These are phyloP conservation scores for Ceratobasidium papillatum DNA, from an alignment of 1,284 basidiomycete species.

Conservation along the genomic window DNA sequence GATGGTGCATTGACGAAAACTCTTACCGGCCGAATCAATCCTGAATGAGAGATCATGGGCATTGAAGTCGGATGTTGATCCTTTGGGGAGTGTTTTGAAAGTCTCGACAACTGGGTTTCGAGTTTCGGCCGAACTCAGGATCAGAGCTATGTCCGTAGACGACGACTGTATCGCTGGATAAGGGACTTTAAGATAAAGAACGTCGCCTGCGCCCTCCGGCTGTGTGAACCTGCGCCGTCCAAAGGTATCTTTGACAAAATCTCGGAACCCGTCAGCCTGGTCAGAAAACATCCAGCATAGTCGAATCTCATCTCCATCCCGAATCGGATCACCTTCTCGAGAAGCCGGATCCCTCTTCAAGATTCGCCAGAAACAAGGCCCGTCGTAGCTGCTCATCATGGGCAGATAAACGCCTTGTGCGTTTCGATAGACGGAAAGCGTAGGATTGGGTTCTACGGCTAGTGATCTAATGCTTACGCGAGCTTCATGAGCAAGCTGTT, in stretches of 20 bases:
- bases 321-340: conserved; percentile 8
- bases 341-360: conserved; percentile 6
- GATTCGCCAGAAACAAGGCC: conserved; percentile 11
- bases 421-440: conserved; percentile 12
- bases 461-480: conserved; percentile 18
- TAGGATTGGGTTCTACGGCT: neutral
- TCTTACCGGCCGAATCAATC: conserved; percentile 1
- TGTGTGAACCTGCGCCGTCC: conserved; percentile 6
- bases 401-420: conserved; percentile 13
- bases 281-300: conserved; percentile 14
- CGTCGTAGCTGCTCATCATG: conserved; percentile 4
- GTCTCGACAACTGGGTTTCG: neutral
- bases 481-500: conserved; percentile 10
- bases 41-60: conserved; percentile 2
- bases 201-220: neutral
- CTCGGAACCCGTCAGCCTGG: conserved; percentile 9
- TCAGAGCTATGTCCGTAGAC: neutral
- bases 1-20: neutral
- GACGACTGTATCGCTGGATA: conserved; percentile 4
- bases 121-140: conserved; percentile 12
- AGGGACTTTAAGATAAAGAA: conserved; percentile 8
- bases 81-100: neutral
- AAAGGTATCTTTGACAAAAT: conserved; percentile 10
- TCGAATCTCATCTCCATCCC: conserved; percentile 10
- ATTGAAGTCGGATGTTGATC: neutral